Base-by-base conservation (phyloP, 2,329 filamentous ascomycete species). In the Aspergillus pseudotamarii region DNA sequence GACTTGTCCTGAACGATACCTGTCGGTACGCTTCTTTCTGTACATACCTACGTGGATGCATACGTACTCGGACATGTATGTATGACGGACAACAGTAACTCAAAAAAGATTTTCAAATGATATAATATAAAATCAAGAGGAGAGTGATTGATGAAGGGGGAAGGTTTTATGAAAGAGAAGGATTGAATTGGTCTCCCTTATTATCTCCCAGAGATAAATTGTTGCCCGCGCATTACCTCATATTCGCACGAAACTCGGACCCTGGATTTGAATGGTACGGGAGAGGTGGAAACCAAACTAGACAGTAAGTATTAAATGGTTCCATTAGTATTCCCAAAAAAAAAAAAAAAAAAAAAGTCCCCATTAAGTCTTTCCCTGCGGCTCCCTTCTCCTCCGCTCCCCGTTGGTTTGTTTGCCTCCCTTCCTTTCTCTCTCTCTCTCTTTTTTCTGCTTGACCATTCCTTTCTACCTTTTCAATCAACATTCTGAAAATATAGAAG, bases 21-120 rank as follows among this genome's bases (percentile, higher is more conserved):
- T 21, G 26, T 10, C 26, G 19, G 36, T 53, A 45, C 58, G 36
- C 26, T 55, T 36, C 45, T 34, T 55, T 36, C 45, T 30, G 28
- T 58, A 58, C 57, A 58, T 58, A 51, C 58, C 26, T 51, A 51
- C 48, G 48, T 51, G 48, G 48, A 51, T 51, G 48, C 48, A 51
- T 32, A 51, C 48, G 48, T 51, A 32, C 48, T 51, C 28, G 28
- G 48, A 51, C 48, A 51, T 51, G 28, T 34, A 51, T 51, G 48
- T 51, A 51, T 11, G 48, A 34, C 19, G 16, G 28, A 32, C 48
- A 32, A 51, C 48, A 51, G 19, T 6, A 51, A 51, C n/a, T n/a
- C 4, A 34, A n/a, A 51, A 32, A 32, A 32, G n/a, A n/a, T n/a
- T n/a, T n/a, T n/a, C 9, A 32, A 30, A 51, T 4, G 26, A 19